Conservation (phyloP, 495 filamentous ascomycete genomes). For the Lasiosphaeriaceae sp. region DNA sequence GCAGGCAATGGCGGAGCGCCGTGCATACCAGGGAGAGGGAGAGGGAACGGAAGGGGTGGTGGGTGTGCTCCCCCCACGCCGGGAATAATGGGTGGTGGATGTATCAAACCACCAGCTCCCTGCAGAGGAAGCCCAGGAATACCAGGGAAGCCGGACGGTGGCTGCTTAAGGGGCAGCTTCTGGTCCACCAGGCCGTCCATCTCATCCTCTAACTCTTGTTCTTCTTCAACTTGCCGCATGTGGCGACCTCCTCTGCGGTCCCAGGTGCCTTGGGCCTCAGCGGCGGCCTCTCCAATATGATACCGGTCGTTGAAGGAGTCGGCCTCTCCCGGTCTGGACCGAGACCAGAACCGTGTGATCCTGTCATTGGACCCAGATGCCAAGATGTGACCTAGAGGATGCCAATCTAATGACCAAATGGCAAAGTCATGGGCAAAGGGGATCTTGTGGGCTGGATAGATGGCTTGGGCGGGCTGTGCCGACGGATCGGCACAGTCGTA, state of each 20-base stretch:
- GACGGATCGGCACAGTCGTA: conserved; percentile 78
- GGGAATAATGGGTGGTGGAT: conserved; percentile 26
- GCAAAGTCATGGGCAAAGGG: conserved; percentile 87
- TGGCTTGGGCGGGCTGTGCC: conserved; percentile 74
- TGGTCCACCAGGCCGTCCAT: conserved; percentile 92
- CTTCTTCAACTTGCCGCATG: conserved; percentile 85
- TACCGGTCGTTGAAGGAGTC: conserved; percentile 83
- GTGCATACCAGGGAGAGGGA: conserved; percentile 36
- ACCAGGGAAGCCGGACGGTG: conserved; percentile 42
- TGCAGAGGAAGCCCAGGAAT: conserved; percentile 50
- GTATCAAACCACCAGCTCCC: conserved; percentile 24
- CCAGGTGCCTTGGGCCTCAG: conserved; percentile 90
- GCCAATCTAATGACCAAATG: conserved; percentile 97
- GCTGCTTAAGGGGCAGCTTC: conserved; percentile 62
- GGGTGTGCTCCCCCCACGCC: conserved; percentile 32
- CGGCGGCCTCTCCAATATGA: conserved; percentile 90
- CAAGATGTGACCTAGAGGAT: conserved; percentile 91
- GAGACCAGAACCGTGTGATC: conserved; percentile 93
- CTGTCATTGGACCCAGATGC: conserved; percentile 99
- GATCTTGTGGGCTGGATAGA: conserved; percentile 81
- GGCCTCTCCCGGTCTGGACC: conserved; percentile 75
- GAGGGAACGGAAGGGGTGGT: conserved; percentile 33
- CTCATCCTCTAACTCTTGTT: conserved; percentile 89
- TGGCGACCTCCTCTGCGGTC: conserved; percentile 73
- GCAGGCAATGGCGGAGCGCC: conserved; percentile 44